Evolutionary conservation across 2,329 filamentous ascomycete genomes (phyloP).

Genomic region (Mycosphaerella arachidis): DNA sequence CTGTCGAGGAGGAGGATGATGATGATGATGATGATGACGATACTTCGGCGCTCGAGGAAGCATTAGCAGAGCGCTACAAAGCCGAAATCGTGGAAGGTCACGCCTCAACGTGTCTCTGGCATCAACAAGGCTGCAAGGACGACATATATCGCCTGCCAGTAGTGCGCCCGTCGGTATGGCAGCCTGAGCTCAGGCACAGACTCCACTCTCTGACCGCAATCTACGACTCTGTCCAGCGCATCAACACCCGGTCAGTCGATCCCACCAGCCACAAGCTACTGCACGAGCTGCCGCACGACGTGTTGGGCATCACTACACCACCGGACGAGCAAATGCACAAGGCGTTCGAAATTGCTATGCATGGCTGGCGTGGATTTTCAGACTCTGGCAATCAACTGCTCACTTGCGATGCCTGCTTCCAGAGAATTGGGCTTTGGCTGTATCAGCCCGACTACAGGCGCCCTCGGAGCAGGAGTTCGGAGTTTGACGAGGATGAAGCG

Average conservation of each 20-base stretch:
- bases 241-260: slow-evolving; percentile 15
- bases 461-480: slow-evolving; percentile 7
- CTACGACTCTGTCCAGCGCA: slow-evolving; percentile 23
- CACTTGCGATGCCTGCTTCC: slow-evolving; percentile 79
- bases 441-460: slow-evolving; percentile 59
- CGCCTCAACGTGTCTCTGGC: slow-evolving; percentile 79
- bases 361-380: slow-evolving; percentile 51
- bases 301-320: slow-evolving; percentile 18
- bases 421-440: slow-evolving; percentile 88
- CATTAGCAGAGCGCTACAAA: slow-evolving; percentile 70
- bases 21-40: slow-evolving; percentile 33
- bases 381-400: slow-evolving; percentile 66
- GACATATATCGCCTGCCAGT: slow-evolving; percentile 59
- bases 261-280: slow-evolving; percentile 21
- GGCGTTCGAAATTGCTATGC: slow-evolving; percentile 37
- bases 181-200: slow-evolving; percentile 30
- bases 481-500: slow-evolving; percentile 41
- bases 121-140: slow-evolving; percentile 77
- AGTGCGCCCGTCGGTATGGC: slow-evolving; percentile 33
- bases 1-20: slow-evolving; percentile 51
- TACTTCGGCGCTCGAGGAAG: slow-evolving; percentile 49
- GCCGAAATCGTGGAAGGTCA: slow-evolving; percentile 71
- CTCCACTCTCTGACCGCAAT: slow-evolving; percentile 27
- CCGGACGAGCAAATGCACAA: slow-evolving; percentile 11
- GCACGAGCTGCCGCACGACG: slow-evolving; percentile 24